Percentiles rank a stretch among this genome's conserved stretches.
These are phyloP conservation scores for Trichopus zeylanicus DNA, from an alignment of 116 monocot genomes.

Conservation along the genomic window DNA sequence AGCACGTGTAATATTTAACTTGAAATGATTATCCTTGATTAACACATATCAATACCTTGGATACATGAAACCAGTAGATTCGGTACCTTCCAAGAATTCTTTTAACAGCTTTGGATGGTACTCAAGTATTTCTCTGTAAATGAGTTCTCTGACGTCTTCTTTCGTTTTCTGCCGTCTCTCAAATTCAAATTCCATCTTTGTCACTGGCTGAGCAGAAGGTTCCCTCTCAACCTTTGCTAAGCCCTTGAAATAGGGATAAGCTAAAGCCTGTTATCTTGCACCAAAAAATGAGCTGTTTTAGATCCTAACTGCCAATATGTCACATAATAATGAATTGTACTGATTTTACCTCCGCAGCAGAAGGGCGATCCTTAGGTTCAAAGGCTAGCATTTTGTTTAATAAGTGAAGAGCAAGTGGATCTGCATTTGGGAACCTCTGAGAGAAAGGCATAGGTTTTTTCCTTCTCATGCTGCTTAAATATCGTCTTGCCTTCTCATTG, in stretches of 20 bases:
- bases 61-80: conserved; percentile 76
- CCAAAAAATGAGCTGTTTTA: conserved; percentile 28
- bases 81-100: conserved; percentile 66
- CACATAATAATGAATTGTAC: neutral
- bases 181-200: conserved; percentile 91
- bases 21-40: no score
- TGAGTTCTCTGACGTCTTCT: conserved; percentile 85
- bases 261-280: conserved; percentile 60
- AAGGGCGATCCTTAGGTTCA: conserved; percentile 82
- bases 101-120: conserved; percentile 77
- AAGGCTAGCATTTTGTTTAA: conserved; percentile 85
- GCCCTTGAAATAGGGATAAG: conserved; percentile 84
- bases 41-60: no score
- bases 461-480: conserved; percentile 79
- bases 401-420: conserved; percentile 77
- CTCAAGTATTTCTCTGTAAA: conserved; percentile 80
- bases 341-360: conserved; percentile 72
- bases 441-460: conserved; percentile 62
- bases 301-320: neutral
- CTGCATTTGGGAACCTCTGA: conserved; percentile 82
- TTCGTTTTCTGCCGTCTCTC: conserved; percentile 69
- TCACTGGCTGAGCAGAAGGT: conserved; percentile 74
- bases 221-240: conserved; percentile 85
- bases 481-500: conserved; percentile 82
- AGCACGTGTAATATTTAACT: no score